Evolutionary conservation across 371 early-diverging fungal genomes (phyloP).

Genomic region (Rhizopus sp.): DNA sequence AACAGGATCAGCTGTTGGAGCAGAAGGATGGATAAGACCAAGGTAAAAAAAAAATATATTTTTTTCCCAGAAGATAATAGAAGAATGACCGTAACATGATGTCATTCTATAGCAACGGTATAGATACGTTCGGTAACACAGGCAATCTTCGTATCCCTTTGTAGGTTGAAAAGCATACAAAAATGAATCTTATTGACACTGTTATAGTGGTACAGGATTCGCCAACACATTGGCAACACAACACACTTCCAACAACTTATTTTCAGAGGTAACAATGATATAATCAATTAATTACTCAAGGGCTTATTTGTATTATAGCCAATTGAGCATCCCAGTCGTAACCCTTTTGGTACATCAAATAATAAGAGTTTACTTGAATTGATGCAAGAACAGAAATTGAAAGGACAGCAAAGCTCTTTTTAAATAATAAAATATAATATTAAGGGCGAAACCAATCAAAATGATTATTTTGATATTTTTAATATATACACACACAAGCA

Average conservation of each 20-base stretch:
- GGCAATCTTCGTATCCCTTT: slow-evolving; percentile 55
- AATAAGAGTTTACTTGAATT: slow-evolving; percentile 36
- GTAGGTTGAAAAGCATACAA: slow-evolving; percentile 26
- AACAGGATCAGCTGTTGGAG: not conserved
- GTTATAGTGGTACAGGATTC: slow-evolving; percentile 38
- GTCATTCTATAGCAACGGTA: slow-evolving; percentile 41
- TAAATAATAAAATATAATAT: too few species aligned
- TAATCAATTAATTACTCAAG: slow-evolving; percentile 9
- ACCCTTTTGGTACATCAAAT: slow-evolving; percentile 38
- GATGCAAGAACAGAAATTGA: slow-evolving; percentile 38
- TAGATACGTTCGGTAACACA: slow-evolving; percentile 56
- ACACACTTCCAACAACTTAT: slow-evolving; percentile 7
- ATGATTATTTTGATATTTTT: too few species aligned
- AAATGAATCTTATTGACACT: not conserved
- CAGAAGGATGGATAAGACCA: not conserved
- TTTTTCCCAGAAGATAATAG: not conserved
- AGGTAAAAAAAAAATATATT: slow-evolving; percentile 14
- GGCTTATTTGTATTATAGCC: slow-evolving; percentile 14
- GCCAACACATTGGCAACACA: slow-evolving; percentile 32
- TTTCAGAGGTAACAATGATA: slow-evolving; percentile 20
- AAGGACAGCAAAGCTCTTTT: slow-evolving; percentile 3
- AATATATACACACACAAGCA: too few species aligned
- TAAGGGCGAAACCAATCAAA: too few species aligned
- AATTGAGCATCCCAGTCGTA: slow-evolving; percentile 39
- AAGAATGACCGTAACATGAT: slow-evolving; percentile 13